A percentile compares a stretch with the other conserved stretches of the same genome.
phyloP scores from a whole-genome alignment of 441 rosid genomes.

The Syzygium syzygioides region DNA sequence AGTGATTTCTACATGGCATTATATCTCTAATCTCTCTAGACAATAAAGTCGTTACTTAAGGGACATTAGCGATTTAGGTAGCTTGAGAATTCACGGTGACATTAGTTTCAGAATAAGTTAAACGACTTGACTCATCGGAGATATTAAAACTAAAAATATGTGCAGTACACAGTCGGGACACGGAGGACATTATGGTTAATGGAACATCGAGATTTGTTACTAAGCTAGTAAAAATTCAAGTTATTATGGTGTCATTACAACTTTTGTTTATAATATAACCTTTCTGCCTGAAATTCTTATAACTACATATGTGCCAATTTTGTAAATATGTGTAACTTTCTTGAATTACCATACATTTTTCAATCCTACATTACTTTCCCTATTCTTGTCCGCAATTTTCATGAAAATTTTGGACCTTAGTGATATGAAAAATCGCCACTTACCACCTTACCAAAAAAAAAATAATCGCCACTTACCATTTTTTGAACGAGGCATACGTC shows the following conservation, averaged over 20 bases:
- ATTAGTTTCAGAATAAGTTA: background rate
- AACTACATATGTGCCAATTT: background rate
- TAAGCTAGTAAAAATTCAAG: background rate
- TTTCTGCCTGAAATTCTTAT: background rate
- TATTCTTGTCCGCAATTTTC: no score
- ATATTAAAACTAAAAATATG: background rate
- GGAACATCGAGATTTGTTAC: background rate
- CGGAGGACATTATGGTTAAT: background rate
- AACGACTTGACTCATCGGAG: background rate
- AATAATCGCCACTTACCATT: background rate
- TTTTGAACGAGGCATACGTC: background rate
- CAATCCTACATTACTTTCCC: no score
- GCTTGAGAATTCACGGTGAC: background rate
- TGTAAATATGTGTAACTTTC: background rate
- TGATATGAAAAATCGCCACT: background rate
- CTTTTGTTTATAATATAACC: background rate
- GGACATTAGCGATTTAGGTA: background rate
- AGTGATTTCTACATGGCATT: background rate
- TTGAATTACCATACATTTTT: background rate
- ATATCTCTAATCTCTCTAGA: background rate
- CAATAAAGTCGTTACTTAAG: no score
- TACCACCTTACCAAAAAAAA: no score
- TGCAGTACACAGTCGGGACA: background rate
- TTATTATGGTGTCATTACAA: background rate
- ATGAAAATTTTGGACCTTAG: background rate